Evolutionary conservation across 2,329 filamentous ascomycete species (phyloP).

Genomic region (Fonsecaea erecta): DNA sequence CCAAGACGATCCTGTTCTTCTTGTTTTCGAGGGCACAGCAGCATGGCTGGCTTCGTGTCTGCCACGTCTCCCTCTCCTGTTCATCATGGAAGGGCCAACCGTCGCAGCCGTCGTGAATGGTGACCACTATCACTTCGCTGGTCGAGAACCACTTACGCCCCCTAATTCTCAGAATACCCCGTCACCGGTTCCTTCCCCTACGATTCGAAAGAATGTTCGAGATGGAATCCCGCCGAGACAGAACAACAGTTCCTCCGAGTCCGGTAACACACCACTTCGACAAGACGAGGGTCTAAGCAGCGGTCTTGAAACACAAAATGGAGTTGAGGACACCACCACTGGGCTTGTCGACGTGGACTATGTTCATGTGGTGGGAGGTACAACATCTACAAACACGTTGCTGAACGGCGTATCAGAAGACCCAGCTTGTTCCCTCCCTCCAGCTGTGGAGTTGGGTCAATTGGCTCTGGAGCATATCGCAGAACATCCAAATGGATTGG

Average conservation of each 20-base stretch:
- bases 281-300: not conserved
- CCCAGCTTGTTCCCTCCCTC: not conserved
- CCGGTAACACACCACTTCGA: not conserved
- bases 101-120: conserved; percentile 9
- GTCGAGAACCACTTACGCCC: conserved; percentile 14
- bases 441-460: not conserved
- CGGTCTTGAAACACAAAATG: not conserved
- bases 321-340: not conserved
- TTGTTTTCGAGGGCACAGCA: not conserved
- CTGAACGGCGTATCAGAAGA: not conserved
- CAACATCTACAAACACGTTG: not conserved
- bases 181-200: not conserved
- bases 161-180: conserved; percentile 9
- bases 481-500: not conserved
- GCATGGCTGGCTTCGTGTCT: conserved; percentile 7
- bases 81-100: conserved; percentile 22
- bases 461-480: not conserved
- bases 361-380: not conserved
- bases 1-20: not conserved
- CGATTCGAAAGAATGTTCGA: not conserved
- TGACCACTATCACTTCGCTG: conserved; percentile 13
- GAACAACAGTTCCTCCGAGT: conserved; percentile 21
- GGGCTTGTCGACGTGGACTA: not conserved
- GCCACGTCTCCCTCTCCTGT: not conserved
- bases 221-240: not conserved